Evolutionary conservation across 768 basidiomycete species (phyloP), one percentile per base, ranked within the genome.

Genomic region (Bullera alba): DNA sequence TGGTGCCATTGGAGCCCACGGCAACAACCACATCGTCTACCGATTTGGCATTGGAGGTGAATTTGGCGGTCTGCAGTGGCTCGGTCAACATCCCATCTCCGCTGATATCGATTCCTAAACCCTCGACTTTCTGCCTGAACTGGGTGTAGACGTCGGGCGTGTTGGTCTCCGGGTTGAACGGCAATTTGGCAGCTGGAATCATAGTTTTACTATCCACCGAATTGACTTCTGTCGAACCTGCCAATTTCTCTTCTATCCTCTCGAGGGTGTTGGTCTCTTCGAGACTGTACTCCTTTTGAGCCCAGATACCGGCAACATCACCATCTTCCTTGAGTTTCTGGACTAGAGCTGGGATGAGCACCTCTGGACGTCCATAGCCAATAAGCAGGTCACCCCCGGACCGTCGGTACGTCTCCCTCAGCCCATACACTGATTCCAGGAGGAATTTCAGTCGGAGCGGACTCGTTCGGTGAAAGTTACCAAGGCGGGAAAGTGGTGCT

Each of bases 61-160:
- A 53, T 17, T 35, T 39, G 15, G 60, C 46, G 10, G 64, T 60
- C 21, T 53, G 22, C 3, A 73, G 51, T 0, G 69, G 69, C 7
- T 63, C 44, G 8, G 71, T 63, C n/a, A 75, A 57, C 66, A 75
- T 73, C 10, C 57, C 52, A 5, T 29, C 41, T 14, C 65, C 60
- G 0, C 66, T 68, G n/a, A 63, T 25, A 1, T 32, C 41, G 23
- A 67, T 28, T 2, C 64, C 64, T 8, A 75, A 58, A 0, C 65
- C 72, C 55, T 77, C 76, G 28, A 75, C 72, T 22, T 64, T 62
- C 57, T 75, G 75, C 28, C 76, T 60, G 56, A 77, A 77, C 3
- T 59, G 57, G 0, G 76, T 77, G 48, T 75, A 77, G 42, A 76
- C 71, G 57, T 75, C 73, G 4, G 74, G 75, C 4, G 70, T 69